A percentile compares a stretch with the other conserved stretches of the same genome.
These are phyloP conservation scores for Paramecium sonneborni DNA, from an alignment of 73 alveolate genomes.

Conservation along the genomic window DNA sequence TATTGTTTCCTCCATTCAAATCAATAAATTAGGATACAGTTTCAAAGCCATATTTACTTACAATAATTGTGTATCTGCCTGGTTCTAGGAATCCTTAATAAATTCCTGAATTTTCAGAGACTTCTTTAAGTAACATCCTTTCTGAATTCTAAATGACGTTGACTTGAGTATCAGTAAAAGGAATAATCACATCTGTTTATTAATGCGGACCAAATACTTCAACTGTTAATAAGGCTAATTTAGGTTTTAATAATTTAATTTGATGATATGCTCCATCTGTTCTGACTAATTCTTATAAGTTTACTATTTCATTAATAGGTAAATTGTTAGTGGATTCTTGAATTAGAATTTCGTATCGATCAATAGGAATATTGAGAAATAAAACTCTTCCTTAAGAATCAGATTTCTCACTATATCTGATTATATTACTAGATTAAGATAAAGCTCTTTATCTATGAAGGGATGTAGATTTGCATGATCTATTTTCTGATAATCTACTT, in stretches of 20 bases:
- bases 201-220: background rate
- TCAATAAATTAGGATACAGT: background rate
- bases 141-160: background rate
- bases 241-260: background rate
- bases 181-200: background rate
- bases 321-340: background rate
- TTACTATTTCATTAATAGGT: background rate
- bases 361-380: conserved; percentile 21
- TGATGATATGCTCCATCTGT: conserved; percentile 33
- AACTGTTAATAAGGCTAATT: background rate
- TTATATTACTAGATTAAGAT: background rate
- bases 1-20: conserved; percentile 20
- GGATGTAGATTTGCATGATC: background rate
- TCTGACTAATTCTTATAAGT: background rate
- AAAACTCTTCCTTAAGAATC: conserved; percentile 31
- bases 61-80: background rate
- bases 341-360: background rate
- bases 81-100: background rate
- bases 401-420: conserved; percentile 23
- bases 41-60: background rate
- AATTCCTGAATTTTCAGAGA: background rate
- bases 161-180: background rate
- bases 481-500: background rate
- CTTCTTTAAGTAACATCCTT: background rate
- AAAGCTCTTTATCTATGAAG: conserved; percentile 6